Evolutionary conservation across 116 monocot species (phyloP).

Genomic region (Dioscorea cayenensis): DNA sequence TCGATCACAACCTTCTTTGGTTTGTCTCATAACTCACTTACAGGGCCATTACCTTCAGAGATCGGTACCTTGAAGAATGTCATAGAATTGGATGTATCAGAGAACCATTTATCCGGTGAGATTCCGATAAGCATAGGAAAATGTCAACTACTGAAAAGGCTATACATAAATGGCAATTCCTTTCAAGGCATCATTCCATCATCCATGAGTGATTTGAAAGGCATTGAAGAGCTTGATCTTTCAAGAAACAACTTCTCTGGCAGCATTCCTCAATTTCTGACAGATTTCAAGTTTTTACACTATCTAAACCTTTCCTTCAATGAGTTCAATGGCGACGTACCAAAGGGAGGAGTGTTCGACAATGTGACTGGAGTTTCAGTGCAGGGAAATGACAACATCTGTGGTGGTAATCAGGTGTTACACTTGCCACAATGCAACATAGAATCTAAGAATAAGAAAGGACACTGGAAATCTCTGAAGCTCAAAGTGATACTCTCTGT

Average conservation of each 20-base stretch:
- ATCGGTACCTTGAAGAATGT: constrained; percentile 10
- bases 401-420: constrained; percentile 1
- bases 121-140: constrained; percentile 10
- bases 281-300: background rate
- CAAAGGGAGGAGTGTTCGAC: constrained; percentile 8
- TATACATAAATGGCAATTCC: constrained; percentile 6
- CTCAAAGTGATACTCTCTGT: background rate
- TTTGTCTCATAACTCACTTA: constrained; percentile 16
- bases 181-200: constrained; percentile 12
- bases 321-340: constrained; percentile 15
- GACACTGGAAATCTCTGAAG: background rate
- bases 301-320: constrained; percentile 22
- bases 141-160: constrained; percentile 1
- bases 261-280: constrained; percentile 6
- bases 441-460: background rate
- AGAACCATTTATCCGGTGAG: constrained; percentile 13
- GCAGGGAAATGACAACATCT: constrained; percentile 3
- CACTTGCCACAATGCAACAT: constrained; percentile 3
- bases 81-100: background rate
- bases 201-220: constrained; percentile 6
- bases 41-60: constrained; percentile 14
- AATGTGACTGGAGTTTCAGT: constrained; percentile 11
- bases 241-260: constrained; percentile 11
- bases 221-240: constrained; percentile 9
- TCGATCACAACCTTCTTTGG: background rate